Percentiles rank a stretch among this genome's conserved stretches.
Conservation (phyloP, 2,329 filamentous ascomycete species). For the Trichothecium roseum region DNA sequence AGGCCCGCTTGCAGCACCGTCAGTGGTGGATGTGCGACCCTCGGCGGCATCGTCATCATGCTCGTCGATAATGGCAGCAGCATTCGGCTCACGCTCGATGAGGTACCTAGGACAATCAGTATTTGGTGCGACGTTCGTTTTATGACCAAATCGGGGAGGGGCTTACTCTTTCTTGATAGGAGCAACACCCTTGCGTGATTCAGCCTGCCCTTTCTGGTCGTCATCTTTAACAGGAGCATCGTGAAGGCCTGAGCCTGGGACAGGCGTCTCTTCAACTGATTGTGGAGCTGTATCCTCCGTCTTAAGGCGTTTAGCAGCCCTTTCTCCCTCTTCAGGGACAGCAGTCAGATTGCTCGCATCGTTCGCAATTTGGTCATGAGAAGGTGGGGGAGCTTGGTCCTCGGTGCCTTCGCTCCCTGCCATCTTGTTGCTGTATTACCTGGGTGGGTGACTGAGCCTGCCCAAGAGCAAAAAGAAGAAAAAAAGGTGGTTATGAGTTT, state of each 20-base stretch:
- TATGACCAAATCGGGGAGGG: no score
- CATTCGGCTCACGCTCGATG: slow-evolving; percentile 22
- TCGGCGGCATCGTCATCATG: slow-evolving; percentile 39
- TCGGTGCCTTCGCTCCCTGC: no score
- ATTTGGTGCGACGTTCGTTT: slow-evolving; percentile 6
- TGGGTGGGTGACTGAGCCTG: no score
- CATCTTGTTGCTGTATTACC: no score
- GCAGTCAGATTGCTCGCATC: slow-evolving; percentile 5
- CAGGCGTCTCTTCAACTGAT: slow-evolving; percentile 2
- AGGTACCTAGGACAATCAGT: slow-evolving; percentile 26
- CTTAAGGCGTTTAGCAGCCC: slow-evolving; percentile 50
- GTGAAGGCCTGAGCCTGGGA: slow-evolving; percentile 11
- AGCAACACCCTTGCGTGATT: slow-evolving; percentile 40
- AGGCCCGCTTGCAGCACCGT: slow-evolving; percentile 34
- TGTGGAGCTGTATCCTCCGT: slow-evolving; percentile 23
- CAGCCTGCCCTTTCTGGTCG: slow-evolving; percentile 11
- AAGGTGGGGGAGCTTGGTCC: slow-evolving; percentile 5
- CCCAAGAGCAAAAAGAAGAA: not conserved
- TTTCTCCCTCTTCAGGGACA: slow-evolving; percentile 15
- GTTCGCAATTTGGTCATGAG: slow-evolving; percentile 1
- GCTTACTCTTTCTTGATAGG: slow-evolving; percentile 64
- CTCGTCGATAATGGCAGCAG: slow-evolving; percentile 5
- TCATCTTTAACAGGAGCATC: slow-evolving; percentile 9
- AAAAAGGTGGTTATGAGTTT: no score
- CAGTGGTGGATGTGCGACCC: slow-evolving; percentile 22